These are phyloP conservation scores for Fomitopsis serialis DNA, from an alignment of 768 basidiomycete genomes.

Conservation along the genomic window DNA sequence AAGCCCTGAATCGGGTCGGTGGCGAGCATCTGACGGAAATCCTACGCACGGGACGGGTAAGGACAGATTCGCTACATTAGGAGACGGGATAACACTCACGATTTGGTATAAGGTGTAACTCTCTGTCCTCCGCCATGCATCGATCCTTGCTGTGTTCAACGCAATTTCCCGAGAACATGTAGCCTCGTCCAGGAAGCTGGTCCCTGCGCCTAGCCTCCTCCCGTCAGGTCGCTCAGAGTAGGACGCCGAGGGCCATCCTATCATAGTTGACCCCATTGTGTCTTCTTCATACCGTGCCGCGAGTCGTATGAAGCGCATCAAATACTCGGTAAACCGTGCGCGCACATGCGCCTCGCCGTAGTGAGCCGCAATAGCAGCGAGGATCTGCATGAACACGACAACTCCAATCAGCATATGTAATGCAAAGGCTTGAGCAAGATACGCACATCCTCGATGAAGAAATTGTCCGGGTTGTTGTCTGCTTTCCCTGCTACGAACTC, in stretches of 20 bases:
- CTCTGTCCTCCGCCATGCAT: slow-evolving; percentile 86
- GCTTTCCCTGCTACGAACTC: slow-evolving; percentile 44
- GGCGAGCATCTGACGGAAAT: slow-evolving; percentile 52
- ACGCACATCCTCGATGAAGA: slow-evolving; percentile 93
- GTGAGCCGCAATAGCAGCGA: slow-evolving; percentile 83
- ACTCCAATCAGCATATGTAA: not conserved
- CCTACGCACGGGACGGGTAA: slow-evolving; percentile 48
- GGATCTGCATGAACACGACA: slow-evolving; percentile 47
- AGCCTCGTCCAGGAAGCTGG: slow-evolving; percentile 71
- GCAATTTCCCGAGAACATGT: slow-evolving; percentile 63
- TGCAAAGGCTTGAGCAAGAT: not conserved
- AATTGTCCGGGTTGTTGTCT: slow-evolving; percentile 76
- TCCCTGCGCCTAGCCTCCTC: slow-evolving; percentile 67
- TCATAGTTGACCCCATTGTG: slow-evolving; percentile 60
- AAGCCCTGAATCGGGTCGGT: slow-evolving; percentile 67
- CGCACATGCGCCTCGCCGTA: slow-evolving; percentile 89
- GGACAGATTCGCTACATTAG: too few species aligned
- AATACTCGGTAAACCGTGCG: slow-evolving; percentile 86
- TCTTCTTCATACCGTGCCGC: slow-evolving; percentile 91
- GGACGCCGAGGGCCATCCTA: slow-evolving; percentile 61
- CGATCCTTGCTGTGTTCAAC: slow-evolving; percentile 78
- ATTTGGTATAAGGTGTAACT: slow-evolving; percentile 68
- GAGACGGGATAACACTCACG: slow-evolving; percentile 38
- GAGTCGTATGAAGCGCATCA: slow-evolving; percentile 78
- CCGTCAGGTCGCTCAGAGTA: slow-evolving; percentile 44